Base-by-base conservation (phyloP, 2,329 filamentous ascomycete species). In the Ascochyta viciae-villosae region DNA sequence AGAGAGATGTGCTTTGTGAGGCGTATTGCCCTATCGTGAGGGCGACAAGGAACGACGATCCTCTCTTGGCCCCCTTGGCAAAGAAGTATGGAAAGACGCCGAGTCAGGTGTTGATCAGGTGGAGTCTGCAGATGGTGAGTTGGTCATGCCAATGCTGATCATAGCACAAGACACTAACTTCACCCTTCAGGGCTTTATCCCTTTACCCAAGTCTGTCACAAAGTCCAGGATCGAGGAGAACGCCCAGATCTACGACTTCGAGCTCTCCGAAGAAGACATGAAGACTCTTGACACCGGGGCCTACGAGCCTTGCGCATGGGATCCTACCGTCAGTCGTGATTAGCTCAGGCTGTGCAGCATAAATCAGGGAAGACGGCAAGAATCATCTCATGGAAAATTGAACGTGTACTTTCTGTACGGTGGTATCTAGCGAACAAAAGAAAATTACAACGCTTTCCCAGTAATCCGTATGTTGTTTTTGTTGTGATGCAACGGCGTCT, bases 151-250 rank as follows among this genome's bases (percentile, higher is more conserved):
- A 15, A 29, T 19, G 2, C 13, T 12, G 0, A 13, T 6, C 22
- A 12, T 9, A 26, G 23, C 19, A 12, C 4, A 31, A 15, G 10
- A 13, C n/a, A 26, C 47, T 56, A 12, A 56, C 47, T 41, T 12
- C 24, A 15, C 26, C 12, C 27, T 29, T 10, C 58, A 85, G 82
- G 83, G 83, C 8, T 87, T 85, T 63, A 82, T 87, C 27, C 85
- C 85, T 13, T 75, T 89, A 23, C 86, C 86, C 0, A 88, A 88
- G 70, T 86, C 85, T 1, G 84, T 85, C 16, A 87, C 84, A 0
- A 81, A 82, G 2, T 78, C 79, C 9, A 78, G 86, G 16, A 88
- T 89, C 61, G 78, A 84, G 58, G 84, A 87, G 71, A 89, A 89
- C 61, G 77, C 79, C 2, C 70, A 82, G 39, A 68, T 88, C 1